A percentile compares a stretch with the other conserved stretches of the same genome.
Evolutionary conservation across 208 protist species (phyloP).

Genomic region (Acanthamoeba castellanii): DNA sequence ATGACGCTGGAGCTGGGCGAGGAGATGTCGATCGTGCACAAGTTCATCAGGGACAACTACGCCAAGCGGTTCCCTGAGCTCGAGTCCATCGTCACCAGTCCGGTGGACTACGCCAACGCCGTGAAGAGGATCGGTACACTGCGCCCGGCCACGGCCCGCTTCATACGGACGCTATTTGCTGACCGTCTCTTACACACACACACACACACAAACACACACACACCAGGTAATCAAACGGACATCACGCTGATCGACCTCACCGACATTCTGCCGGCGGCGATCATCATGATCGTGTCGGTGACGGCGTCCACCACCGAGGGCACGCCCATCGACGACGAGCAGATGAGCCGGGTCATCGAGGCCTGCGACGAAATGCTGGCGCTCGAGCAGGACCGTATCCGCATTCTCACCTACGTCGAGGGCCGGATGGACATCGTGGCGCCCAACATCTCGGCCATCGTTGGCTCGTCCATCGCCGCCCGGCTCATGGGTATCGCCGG

Average conservation of each 20-base stretch:
- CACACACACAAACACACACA: not conserved
- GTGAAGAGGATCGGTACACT: slow-evolving; percentile 80
- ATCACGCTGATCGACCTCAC: slow-evolving; percentile 85
- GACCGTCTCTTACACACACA: not conserved
- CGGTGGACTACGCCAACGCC: slow-evolving; percentile 89
- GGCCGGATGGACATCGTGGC: slow-evolving; percentile 90
- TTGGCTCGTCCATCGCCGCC: slow-evolving; percentile 85
- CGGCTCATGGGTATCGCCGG: slow-evolving; percentile 88
- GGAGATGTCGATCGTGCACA: slow-evolving; percentile 86
- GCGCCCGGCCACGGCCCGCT: slow-evolving; percentile 19
- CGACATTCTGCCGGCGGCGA: slow-evolving; percentile 87
- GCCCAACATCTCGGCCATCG: slow-evolving; percentile 88
- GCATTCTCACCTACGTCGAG: slow-evolving; percentile 87
- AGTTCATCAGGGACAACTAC: slow-evolving; percentile 86
- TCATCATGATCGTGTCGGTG: slow-evolving; percentile 90
- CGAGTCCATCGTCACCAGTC: slow-evolving; percentile 85
- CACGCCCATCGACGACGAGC: slow-evolving; percentile 77
- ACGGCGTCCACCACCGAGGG: slow-evolving; percentile 88
- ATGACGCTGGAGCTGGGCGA: slow-evolving; percentile 84
- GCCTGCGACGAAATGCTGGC: slow-evolving; percentile 84
- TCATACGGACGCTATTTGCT: not conserved
- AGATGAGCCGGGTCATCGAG: slow-evolving; percentile 77
- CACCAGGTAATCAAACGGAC: slow-evolving; percentile 82
- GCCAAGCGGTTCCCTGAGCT: slow-evolving; percentile 90
- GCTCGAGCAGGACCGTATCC: slow-evolving; percentile 80